Base-by-base conservation (phyloP, 257 asterid genomes). In the Paulownia fortunei region DNA sequence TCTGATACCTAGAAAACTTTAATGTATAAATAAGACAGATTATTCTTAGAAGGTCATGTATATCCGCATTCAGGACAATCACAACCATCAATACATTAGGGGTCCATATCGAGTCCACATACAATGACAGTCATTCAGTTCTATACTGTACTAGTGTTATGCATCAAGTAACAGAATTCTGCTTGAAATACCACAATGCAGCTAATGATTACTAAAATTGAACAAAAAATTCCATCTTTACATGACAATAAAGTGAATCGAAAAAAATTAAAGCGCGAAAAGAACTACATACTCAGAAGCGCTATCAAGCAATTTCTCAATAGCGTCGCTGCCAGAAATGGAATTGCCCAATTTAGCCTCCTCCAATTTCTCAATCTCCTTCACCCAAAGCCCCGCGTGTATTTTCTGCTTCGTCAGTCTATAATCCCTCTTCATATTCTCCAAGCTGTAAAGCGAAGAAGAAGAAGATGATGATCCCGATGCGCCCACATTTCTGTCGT, bases 291-390 rank as follows among this genome's bases (percentile, higher is more conserved):
- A 95, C 98, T 91, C 97, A 46, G 97, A 91, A 78, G 93, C 93
- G 64, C 90, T 87, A 79, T 89, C 91, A 8, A 95, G 96, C 87
- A 95, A 79, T 75, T 89, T 95, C 42, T 95, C 97, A 51, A 93
- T 91, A 77, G 90, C 96, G 71, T 89, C 89, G 23, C 83, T 82
- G 44, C 88, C 96, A 36, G 84, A 80, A 80, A 81, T 9, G 41
- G 89, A 81, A 69, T 84, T 84, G 34, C 96, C 97, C 83, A 95
- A 84, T 68, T 90, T 89, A 26, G 92, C 93, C 81, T 93, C 99
- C 86, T 92, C 97, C 89, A 87, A 34, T 81, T 91, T 95, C 87
- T 95, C 98, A 88, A 95, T 93, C 88, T 93, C 98, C 85, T 93
- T 91, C 81, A 83, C 87, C 99, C 99, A 95, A 36, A 95, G 92